These are phyloP conservation scores for Echinosophora koreensis DNA, from an alignment of 306 rosid genomes.

Conservation along the genomic window DNA sequence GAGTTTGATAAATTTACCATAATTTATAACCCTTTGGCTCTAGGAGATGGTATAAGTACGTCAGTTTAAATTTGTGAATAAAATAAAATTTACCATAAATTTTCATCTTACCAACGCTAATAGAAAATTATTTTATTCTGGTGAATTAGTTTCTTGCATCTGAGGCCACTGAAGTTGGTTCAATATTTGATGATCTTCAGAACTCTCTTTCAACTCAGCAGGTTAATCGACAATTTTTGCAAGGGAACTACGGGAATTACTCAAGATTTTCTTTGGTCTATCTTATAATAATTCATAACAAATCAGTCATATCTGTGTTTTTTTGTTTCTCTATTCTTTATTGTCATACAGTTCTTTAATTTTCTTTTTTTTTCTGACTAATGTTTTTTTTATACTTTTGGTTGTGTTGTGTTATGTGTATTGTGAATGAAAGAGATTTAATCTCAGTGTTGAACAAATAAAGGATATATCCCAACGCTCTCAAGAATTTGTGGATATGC, in stretches of 20 bases:
- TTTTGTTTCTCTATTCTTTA: not conserved
- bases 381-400: too few relatives aligned
- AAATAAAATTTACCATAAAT: too few relatives aligned
- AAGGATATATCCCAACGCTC: constrained; percentile 72
- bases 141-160: constrained; percentile 75
- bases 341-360: too few relatives aligned
- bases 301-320: not conserved
- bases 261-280: not conserved
- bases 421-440: constrained; percentile 67
- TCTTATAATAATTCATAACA: not conserved
- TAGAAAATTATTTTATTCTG: not conserved
- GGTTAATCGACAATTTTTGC: constrained; percentile 75
- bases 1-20: too few relatives aligned
- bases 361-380: constrained; percentile 11
- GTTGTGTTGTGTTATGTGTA: constrained; percentile 31
- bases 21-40: too few relatives aligned
- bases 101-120: too few relatives aligned
- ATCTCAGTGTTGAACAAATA: constrained; percentile 66
- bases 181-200: constrained; percentile 77
- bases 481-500: constrained; percentile 72
- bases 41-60: too few relatives aligned
- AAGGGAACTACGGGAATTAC: constrained; percentile 76
- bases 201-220: constrained; percentile 76
- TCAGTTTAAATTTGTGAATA: too few relatives aligned
- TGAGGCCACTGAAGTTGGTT: constrained; percentile 63